phyloP scores from a whole-genome alignment of 495 filamentous ascomycete species.

The Penicillium lividum region DNA sequence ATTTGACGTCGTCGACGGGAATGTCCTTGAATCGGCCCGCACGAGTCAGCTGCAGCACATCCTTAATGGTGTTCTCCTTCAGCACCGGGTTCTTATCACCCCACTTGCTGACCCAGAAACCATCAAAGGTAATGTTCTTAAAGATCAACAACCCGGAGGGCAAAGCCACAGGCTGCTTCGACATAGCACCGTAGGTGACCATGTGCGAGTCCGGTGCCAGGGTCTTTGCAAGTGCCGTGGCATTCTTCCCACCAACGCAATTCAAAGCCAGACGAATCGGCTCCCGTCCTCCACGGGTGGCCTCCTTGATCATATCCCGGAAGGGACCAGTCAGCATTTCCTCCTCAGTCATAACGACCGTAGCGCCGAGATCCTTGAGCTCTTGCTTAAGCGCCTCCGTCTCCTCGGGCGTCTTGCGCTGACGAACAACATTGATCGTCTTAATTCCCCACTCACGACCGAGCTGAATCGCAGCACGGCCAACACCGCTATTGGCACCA shows the following conservation, averaged over 20 bases:
- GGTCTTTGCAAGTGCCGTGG: constrained; percentile 67
- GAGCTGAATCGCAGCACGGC: constrained; percentile 84
- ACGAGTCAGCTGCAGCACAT: constrained; percentile 74
- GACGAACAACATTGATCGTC: constrained; percentile 82
- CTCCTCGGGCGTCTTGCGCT: constrained; percentile 59
- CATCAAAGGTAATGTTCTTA: constrained; percentile 80
- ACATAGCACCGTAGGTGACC: constrained; percentile 97
- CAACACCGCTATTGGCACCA: constrained; percentile 91
- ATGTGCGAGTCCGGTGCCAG: constrained; percentile 67
- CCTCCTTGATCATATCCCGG: constrained; percentile 60
- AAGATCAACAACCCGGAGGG: constrained; percentile 85
- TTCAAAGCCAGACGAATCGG: constrained; percentile 78
- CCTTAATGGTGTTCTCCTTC: constrained; percentile 76
- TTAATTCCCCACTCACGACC: constrained; percentile 80
- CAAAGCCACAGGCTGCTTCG: constrained; percentile 74
- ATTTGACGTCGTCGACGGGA: constrained; percentile 74
- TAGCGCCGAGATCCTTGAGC: constrained; percentile 69
- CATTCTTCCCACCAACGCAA: constrained; percentile 90
- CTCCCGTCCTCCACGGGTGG: constrained; percentile 68
- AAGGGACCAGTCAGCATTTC: constrained; percentile 68
- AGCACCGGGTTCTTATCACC: constrained; percentile 70
- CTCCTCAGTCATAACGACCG: constrained; percentile 79
- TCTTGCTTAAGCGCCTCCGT: constrained; percentile 71
- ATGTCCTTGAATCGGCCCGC: constrained; percentile 78
- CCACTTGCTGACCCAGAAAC: constrained; percentile 95